These are phyloP conservation scores for Entomortierella parvispora DNA, from an alignment of 192 early-diverging fungal genomes.

Conservation along the genomic window DNA sequence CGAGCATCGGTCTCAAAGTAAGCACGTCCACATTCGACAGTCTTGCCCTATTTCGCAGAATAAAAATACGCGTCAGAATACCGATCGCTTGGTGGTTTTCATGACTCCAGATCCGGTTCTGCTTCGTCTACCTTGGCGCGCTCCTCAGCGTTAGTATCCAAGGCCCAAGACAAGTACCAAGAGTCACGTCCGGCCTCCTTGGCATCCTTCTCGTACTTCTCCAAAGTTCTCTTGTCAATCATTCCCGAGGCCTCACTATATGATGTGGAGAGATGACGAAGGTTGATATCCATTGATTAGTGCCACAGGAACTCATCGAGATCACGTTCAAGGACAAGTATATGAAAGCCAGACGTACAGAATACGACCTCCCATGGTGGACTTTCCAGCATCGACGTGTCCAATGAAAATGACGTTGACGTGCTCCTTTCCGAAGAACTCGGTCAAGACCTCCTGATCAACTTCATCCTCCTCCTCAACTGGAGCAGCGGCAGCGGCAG, in stretches of 20 bases:
- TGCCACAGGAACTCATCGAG: too few relatives aligned
- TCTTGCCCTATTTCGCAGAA: conserved; percentile 76
- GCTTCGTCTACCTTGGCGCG: conserved; percentile 76
- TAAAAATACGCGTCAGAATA: too few relatives aligned
- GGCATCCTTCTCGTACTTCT: conserved; percentile 97
- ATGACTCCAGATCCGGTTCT: too few relatives aligned
- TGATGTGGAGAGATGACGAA: not conserved
- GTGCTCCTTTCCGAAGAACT: conserved; percentile 88
- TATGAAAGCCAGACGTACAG: conserved; percentile 60
- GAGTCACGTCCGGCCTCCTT: conserved; percentile 94
- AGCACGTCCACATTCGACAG: conserved; percentile 94
- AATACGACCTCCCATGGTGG: conserved; percentile 96
- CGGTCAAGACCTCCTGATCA: conserved; percentile 61
- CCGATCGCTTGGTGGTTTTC: too few relatives aligned
- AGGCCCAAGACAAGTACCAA: conserved; percentile 97
- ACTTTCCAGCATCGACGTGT: conserved; percentile 96
- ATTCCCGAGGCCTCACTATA: conserved; percentile 85
- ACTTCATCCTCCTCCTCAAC: conserved; percentile 59
- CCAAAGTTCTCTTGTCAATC: conserved; percentile 98
- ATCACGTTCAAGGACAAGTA: too few relatives aligned
- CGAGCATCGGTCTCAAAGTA: conserved; percentile 95
- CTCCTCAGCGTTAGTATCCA: conserved; percentile 95
- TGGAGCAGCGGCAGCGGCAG: conserved; percentile 30
- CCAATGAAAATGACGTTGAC: conserved; percentile 97
- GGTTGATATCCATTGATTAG: not conserved